Percentiles rank a stretch among this genome's conserved stretches.
Conservation (phyloP, 306 rosid species). For the Prunus kanzakura region DNA sequence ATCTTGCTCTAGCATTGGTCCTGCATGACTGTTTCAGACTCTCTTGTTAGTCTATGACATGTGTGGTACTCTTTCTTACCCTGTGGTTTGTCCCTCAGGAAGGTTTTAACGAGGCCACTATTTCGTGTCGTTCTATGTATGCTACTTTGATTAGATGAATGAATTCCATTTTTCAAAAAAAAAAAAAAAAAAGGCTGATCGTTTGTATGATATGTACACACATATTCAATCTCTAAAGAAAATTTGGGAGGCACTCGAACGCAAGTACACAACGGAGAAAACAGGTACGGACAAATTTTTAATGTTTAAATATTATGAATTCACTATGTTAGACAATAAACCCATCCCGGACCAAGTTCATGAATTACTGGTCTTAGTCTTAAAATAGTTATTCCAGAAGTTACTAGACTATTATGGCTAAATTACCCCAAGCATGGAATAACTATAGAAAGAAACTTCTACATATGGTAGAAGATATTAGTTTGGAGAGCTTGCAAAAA, state of each 20-base stretch:
- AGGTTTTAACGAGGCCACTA: no score
- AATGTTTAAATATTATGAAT: background rate
- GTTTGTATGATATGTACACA: background rate
- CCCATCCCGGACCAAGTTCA: constrained; percentile 9
- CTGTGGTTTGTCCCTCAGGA: no score
- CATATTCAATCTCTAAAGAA: background rate
- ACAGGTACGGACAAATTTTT: background rate
- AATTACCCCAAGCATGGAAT: constrained; percentile 10
- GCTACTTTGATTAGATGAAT: no score
- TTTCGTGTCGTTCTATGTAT: no score
- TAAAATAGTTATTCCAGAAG: background rate
- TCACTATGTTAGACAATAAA: background rate
- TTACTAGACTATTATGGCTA: background rate
- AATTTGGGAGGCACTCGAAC: background rate
- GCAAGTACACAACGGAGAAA: background rate
- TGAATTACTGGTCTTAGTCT: background rate
- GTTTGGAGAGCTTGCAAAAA: background rate
- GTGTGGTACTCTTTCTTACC: no score
- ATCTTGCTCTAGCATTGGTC: no score
- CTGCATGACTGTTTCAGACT: no score
- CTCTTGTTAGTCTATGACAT: no score
- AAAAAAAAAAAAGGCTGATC: background rate
- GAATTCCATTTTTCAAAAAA: no score
- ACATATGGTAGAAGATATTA: background rate
- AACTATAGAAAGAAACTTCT: background rate